phyloP scores from a whole-genome alignment of 116 monocot species.

The Dioscorea cayenensis region DNA sequence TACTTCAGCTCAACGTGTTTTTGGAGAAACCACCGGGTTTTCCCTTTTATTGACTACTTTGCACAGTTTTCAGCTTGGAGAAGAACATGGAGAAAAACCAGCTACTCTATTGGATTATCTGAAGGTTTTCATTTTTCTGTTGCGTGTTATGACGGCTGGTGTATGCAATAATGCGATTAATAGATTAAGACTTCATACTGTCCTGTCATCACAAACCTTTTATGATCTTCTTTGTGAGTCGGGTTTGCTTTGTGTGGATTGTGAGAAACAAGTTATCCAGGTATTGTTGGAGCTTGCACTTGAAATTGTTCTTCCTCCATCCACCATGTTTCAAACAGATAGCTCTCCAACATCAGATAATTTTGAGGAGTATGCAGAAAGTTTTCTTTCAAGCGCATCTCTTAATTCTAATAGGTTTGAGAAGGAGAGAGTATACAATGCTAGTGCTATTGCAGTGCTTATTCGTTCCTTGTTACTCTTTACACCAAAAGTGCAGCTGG shows the following conservation, averaged over 20 bases:
- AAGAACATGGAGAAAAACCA: constrained; percentile 25
- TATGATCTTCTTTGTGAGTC: constrained; percentile 90
- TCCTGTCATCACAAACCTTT: constrained; percentile 86
- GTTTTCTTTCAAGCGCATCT: constrained; percentile 43
- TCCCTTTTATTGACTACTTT: constrained; percentile 86
- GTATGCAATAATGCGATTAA: constrained; percentile 81
- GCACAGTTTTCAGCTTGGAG: constrained; percentile 68
- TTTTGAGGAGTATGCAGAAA: constrained; percentile 27
- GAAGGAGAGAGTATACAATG: constrained; percentile 76
- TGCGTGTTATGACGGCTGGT: constrained; percentile 86
- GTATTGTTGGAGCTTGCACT: constrained; percentile 92
- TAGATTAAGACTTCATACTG: constrained; percentile 61
- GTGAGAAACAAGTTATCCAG: constrained; percentile 80
- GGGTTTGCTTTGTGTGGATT: constrained; percentile 83
- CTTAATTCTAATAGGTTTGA: constrained; percentile 42
- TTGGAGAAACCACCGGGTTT: constrained; percentile 98
- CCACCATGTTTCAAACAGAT: constrained; percentile 33
- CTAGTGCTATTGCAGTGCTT: constrained; percentile 74
- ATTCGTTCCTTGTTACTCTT: constrained; percentile 78
- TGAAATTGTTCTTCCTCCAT: constrained; percentile 87
- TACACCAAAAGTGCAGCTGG: constrained; percentile 92
- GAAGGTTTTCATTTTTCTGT: constrained; percentile 72
- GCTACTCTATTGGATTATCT: constrained; percentile 41
- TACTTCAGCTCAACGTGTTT: constrained; percentile 75
- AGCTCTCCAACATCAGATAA: constrained; percentile 32